These are phyloP conservation scores for Trichosanthes truncata DNA, from an alignment of 306 rosid genomes.

Conservation along the genomic window DNA sequence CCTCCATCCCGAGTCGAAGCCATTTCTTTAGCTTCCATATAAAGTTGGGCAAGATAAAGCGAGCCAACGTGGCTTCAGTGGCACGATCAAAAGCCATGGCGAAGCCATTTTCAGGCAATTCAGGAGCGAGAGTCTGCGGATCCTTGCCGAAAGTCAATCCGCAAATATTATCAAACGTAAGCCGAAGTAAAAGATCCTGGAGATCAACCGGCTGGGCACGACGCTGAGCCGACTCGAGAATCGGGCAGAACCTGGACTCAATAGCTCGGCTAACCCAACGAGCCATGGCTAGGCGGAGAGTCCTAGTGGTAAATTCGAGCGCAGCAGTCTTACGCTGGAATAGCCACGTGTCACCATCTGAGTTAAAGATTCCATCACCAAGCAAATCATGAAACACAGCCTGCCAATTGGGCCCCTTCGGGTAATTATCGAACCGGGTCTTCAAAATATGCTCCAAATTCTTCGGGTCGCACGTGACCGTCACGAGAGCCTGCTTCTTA, in stretches of 20 bases:
- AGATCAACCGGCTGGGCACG: constrained; percentile 39
- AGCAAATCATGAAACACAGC: constrained; percentile 67
- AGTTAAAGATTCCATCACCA: constrained; percentile 82
- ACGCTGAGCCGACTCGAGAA: constrained; percentile 40
- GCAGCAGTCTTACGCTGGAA: constrained; percentile 94
- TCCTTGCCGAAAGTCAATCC: constrained; percentile 80
- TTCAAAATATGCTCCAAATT: constrained; percentile 79
- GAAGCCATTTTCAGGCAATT: constrained; percentile 33
- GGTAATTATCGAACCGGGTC: constrained; percentile 75
- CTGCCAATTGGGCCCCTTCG: constrained; percentile 91
- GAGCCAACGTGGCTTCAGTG: constrained; percentile 43
- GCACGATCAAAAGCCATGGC: constrained; percentile 41
- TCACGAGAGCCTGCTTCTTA: constrained; percentile 55
- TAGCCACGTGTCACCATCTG: constrained; percentile 83
- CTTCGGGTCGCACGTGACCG: constrained; percentile 89
- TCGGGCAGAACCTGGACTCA: constrained; percentile 54
- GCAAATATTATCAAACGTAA: constrained; percentile 90
- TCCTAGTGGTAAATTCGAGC: constrained; percentile 76
- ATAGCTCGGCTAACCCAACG: constrained; percentile 94
- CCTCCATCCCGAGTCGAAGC: constrained; percentile 66
- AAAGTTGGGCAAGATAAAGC: constrained; percentile 30
- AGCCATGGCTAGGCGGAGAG: constrained; percentile 91
- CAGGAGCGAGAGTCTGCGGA: constrained; percentile 44
- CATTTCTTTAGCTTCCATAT: constrained; percentile 39
- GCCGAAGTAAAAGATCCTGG: constrained; percentile 78